Percentiles rank a stretch among this genome's conserved stretches.
phyloP scores from a whole-genome alignment of 2,329 filamentous ascomycete genomes.

The Diplodia scrobiculata region DNA sequence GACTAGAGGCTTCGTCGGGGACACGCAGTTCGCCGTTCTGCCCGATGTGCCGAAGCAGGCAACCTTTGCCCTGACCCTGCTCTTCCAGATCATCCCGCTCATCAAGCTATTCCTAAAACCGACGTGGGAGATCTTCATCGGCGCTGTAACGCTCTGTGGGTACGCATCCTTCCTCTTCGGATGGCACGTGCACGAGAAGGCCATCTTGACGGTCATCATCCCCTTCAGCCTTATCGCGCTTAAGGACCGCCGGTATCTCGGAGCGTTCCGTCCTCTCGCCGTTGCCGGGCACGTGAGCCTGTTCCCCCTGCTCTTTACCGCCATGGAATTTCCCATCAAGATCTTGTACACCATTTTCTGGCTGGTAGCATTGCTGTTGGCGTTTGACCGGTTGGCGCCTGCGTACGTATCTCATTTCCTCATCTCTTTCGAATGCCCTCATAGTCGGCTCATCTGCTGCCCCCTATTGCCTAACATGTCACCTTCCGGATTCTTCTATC shows the following conservation, averaged over 20 bases:
- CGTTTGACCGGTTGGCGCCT: slow-evolving; percentile 84
- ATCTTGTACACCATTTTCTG: slow-evolving; percentile 89
- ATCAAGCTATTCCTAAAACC: slow-evolving; percentile 78
- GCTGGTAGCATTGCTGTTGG: slow-evolving; percentile 81
- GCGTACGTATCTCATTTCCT: slow-evolving; percentile 54
- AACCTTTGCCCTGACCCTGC: slow-evolving; percentile 80
- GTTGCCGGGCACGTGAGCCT: slow-evolving; percentile 94
- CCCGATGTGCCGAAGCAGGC: slow-evolving; percentile 78
- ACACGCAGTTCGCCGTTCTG: slow-evolving; percentile 90
- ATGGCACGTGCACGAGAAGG: slow-evolving; percentile 99
- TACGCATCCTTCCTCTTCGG: slow-evolving; percentile 97
- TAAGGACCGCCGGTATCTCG: slow-evolving; percentile 83
- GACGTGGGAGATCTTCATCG: slow-evolving; percentile 86
- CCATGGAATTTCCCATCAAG: slow-evolving; percentile 91
- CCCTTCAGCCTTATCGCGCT: slow-evolving; percentile 92
- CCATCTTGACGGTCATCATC: slow-evolving; percentile 88
- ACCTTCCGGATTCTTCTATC: slow-evolving; percentile 1
- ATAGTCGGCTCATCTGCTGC: not conserved
- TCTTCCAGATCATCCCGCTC: slow-evolving; percentile 72
- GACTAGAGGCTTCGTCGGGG: slow-evolving; percentile 87
- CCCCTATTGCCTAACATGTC: slow-evolving; percentile 29
- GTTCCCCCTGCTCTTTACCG: slow-evolving; percentile 90
- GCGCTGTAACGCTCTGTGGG: slow-evolving; percentile 85
- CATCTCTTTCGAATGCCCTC: slow-evolving; percentile 2
- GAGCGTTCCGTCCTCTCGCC: slow-evolving; percentile 86